A percentile compares a stretch with the other conserved stretches of the same genome.
Evolutionary conservation across 2,329 filamentous ascomycete genomes (phyloP).

Genomic region (Cladosporium sp.): DNA sequence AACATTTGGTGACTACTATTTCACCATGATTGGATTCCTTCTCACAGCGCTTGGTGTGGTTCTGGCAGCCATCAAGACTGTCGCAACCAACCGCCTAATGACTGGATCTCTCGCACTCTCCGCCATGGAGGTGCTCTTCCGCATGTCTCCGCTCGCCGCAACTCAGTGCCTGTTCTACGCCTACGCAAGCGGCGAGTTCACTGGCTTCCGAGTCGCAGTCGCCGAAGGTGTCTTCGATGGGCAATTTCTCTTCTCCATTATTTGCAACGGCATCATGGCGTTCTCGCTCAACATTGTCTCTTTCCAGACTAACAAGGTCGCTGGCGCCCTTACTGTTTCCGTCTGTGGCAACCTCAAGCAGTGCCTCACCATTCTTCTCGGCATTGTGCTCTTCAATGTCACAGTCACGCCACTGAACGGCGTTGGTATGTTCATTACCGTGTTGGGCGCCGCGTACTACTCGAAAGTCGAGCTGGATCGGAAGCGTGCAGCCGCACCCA

Average conservation of each 20-base stretch:
- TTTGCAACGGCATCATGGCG: conserved; percentile 39
- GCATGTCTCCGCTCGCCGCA: conserved; percentile 64
- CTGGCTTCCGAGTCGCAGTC: conserved; percentile 26
- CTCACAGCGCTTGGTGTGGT: conserved; percentile 42
- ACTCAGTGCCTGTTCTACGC: conserved; percentile 58
- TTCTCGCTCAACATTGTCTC: conserved; percentile 42
- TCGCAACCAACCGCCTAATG: conserved; percentile 66
- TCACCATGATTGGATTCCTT: conserved; percentile 54
- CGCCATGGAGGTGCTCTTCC: conserved; percentile 61
- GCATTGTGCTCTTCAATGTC: conserved; percentile 42
- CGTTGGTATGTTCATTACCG: conserved; percentile 56
- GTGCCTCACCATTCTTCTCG: conserved; percentile 41
- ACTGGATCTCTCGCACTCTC: conserved; percentile 61
- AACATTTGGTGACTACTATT: conserved; percentile 64
- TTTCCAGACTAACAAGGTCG: conserved; percentile 43
- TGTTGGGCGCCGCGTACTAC: conserved; percentile 60
- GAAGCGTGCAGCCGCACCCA: conserved; percentile 36
- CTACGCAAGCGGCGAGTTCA: conserved; percentile 54
- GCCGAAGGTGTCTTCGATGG: conserved; percentile 32
- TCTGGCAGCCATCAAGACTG: conserved; percentile 54
- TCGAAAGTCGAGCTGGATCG: conserved; percentile 59
- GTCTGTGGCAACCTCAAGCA: conserved; percentile 44
- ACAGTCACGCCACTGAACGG: conserved; percentile 50
- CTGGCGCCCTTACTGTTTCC: conserved; percentile 41
- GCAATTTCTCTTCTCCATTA: conserved; percentile 30